A percentile compares a stretch with the other conserved stretches of the same genome.
Conservation (phyloP, 148 eudicot genomes). For the Diospyros lotus region DNA sequence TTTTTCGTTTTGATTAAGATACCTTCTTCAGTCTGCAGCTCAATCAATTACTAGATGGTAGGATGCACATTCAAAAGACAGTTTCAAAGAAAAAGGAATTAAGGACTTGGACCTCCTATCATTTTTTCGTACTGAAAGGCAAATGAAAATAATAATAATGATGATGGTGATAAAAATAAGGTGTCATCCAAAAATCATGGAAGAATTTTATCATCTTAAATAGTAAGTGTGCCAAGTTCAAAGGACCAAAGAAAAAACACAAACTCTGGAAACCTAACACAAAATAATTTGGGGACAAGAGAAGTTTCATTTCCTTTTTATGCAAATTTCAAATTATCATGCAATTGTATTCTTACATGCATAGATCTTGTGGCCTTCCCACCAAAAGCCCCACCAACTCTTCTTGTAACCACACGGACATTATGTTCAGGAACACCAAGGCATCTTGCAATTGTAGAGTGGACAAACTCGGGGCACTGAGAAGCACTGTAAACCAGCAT, state of each 20-base stretch:
- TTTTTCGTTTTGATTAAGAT: no score
- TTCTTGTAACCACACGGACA: slow-evolving; percentile 67
- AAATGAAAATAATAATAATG: no score
- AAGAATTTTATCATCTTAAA: neutral
- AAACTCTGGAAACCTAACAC: neutral
- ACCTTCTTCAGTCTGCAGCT: no score
- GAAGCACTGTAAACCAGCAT: slow-evolving; percentile 63
- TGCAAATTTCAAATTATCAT: neutral
- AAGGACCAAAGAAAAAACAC: no score
- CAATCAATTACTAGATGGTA: no score
- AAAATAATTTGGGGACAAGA: neutral
- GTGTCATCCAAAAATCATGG: neutral
- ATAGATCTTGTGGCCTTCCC: slow-evolving; percentile 59
- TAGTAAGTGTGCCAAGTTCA: neutral
- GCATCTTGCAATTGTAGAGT: slow-evolving; percentile 44
- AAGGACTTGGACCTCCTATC: no score
- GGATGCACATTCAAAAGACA: no score
- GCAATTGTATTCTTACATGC: slow-evolving; percentile 42
- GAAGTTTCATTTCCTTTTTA: no score
- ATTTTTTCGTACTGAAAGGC: no score
- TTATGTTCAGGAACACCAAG: slow-evolving; percentile 75
- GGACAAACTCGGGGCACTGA: slow-evolving; percentile 62
- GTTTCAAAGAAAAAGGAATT: no score
- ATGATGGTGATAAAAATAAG: no score
- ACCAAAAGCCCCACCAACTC: slow-evolving; percentile 87